Evolutionary conservation across 805 yeast species (phyloP), one percentile per base, ranked within the genome.

Genomic region (Lipomyces yamadae): DNA sequence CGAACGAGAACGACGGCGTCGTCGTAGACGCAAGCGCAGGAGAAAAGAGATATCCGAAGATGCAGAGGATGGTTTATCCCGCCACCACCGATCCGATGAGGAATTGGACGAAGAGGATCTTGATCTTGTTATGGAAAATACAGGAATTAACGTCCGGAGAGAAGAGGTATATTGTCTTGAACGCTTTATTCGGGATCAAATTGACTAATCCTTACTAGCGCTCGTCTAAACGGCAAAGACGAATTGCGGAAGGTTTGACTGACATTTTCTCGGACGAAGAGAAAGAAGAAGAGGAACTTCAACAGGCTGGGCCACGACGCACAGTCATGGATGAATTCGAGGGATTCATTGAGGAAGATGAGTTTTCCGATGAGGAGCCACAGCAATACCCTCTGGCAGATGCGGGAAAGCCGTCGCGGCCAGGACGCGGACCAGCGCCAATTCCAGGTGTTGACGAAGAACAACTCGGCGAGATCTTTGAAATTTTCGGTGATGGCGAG

Each of bases 281-380:
- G 29, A 82, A 77, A 39, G 80, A 68, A 45, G 79, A 70, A 15
- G 76, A 73, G 15, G 76, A 74, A 30, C 79, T 39, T 78, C 73
- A 71, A 61, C 70, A 70, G 33, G 69, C 70, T 1, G 24, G 24
- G n/a, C 73, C 75, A 67, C 65, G 68, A 10, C 68, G 77, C 69
- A 69, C 76, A 64, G 80, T 77, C 55, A 78, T 86, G 71, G 97
- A 92, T 75, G 98, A 95, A 78, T 87, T 94, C 73, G 99, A 92
- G 76, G 99, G 93, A 76, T 95, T 95, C 79, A 95, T 95, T 72
- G 99, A 94, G 78, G 98, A 94, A 68, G 99, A 95, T 78, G 98
- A 93, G 77, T 89, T 90, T 74, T 91, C 96, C 7, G 98, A 92
- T 73, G 97, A 92, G 74, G 92, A 88, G 69, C 89, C 86, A 65